phyloP scores from a whole-genome alignment of 345 rosid genomes.

The Arabis alpina region DNA sequence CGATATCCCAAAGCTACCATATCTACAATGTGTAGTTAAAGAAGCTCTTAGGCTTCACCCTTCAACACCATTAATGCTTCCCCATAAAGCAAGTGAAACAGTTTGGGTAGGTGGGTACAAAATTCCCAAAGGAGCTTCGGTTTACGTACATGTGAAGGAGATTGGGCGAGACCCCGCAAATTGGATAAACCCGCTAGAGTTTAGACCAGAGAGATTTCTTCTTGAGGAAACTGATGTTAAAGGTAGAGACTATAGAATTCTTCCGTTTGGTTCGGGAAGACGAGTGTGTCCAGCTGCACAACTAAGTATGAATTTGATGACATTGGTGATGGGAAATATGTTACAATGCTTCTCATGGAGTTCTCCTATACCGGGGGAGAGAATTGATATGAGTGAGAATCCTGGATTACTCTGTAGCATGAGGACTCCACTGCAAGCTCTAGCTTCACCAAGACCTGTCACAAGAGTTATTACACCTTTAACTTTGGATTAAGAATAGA shows the following conservation, averaged over 20 bases:
- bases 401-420: constrained; percentile 50
- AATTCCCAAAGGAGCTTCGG: constrained; percentile 44
- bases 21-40: constrained; percentile 47
- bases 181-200: constrained; percentile 50
- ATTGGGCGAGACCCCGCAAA: constrained; percentile 42
- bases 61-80: constrained; percentile 56
- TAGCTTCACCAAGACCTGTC: constrained; percentile 43
- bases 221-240: constrained; percentile 47
- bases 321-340: constrained; percentile 49
- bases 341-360: constrained; percentile 55
- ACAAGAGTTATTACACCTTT: constrained; percentile 25
- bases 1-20: constrained; percentile 46
- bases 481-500: background rate
- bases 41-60: constrained; percentile 56
- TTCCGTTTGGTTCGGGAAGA: constrained; percentile 59
- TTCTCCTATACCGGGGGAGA: constrained; percentile 30
- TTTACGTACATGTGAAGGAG: constrained; percentile 51
- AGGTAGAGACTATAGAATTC: constrained; percentile 53
- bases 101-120: constrained; percentile 50
- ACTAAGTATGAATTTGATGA: constrained; percentile 50
- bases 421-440: constrained; percentile 47
- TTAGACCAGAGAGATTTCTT: constrained; percentile 50
- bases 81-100: constrained; percentile 48
- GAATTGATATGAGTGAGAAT: constrained; percentile 39
- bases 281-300: constrained; percentile 56